phyloP scores from a whole-genome alignment of 495 filamentous ascomycete species.

The Lophiotrema nucula region DNA sequence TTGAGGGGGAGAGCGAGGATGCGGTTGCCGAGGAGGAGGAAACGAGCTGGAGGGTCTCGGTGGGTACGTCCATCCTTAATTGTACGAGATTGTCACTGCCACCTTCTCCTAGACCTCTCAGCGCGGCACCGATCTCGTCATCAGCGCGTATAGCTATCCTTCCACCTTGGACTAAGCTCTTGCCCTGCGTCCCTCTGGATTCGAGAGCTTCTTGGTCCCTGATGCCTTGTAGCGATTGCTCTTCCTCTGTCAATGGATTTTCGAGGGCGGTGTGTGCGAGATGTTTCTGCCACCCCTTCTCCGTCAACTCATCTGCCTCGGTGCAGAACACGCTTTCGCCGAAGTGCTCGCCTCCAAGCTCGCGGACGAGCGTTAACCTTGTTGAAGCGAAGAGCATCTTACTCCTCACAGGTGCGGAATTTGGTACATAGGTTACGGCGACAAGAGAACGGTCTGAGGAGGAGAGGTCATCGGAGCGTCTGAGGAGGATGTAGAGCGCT shows the following conservation, averaged over 20 bases:
- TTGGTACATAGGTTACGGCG: conserved; percentile 87
- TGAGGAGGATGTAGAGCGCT: conserved; percentile 82
- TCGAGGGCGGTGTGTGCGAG: conserved; percentile 61
- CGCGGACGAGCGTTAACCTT: conserved; percentile 75
- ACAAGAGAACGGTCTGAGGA: conserved; percentile 57
- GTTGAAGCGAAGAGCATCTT: conserved; percentile 97
- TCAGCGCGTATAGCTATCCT: conserved; percentile 41
- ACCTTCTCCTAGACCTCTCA: conserved; percentile 52
- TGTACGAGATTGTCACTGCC: conserved; percentile 64
- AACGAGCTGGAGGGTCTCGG: conserved; percentile 76
- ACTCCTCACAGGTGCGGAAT: conserved; percentile 81
- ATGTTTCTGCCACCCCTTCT: conserved; percentile 72
- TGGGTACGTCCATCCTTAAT: conserved; percentile 74
- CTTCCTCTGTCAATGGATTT: conserved; percentile 85
- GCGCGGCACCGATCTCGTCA: conserved; percentile 42
- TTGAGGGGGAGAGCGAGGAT: conserved; percentile 50
- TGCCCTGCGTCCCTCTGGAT: conserved; percentile 63
- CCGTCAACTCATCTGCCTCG: conserved; percentile 66
- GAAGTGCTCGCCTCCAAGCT: conserved; percentile 89
- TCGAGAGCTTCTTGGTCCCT: conserved; percentile 78
- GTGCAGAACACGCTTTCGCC: conserved; percentile 73
- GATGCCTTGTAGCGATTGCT: conserved; percentile 72
- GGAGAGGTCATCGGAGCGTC: conserved; percentile 45
- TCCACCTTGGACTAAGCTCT: conserved; percentile 52
- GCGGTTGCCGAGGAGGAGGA: conserved; percentile 49